Base-by-base conservation (phyloP, 1,284 basidiomycete genomes). In the Ustilago tritici region DNA sequence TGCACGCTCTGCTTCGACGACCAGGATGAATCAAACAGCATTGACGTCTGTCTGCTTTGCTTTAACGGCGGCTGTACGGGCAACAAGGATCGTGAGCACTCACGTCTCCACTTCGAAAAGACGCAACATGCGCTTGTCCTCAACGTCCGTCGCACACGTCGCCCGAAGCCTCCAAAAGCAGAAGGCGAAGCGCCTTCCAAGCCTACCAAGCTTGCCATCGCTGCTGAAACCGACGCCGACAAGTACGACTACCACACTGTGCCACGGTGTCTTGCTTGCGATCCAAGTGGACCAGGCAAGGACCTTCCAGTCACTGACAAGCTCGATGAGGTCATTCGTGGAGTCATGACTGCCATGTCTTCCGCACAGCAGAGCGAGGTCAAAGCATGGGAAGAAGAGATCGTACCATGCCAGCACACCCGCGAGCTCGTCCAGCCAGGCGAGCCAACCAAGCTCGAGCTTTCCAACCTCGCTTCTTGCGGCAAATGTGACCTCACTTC, bases 331-430 rank as follows among this genome's bases (percentile, higher is more conserved):
- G 88, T 95, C 11, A 88, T 91, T 4, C 88, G 91, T n/a, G 91
- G 90, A 0, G 89, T 97, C 64, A 92, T 97, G 90, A 88, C 89
- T 2, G 92, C 94, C 0, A 88, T 95, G 79, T 94, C 94, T 0
- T 96, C 95, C 0, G 92, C 94, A 0, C 93, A 95, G 61, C 93
- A 95, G 83, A 93, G 92, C 1, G 95, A 98, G 84, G 93, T 99
- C 65, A 93, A 98, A 87, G 93, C 95, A 2, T 99, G 97, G 96
- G 94, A 97, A 84, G 95, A 98, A 87, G 96, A 98, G 84, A 92
- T 98, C 36, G 84, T 89, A 0, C 87, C 93, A 3, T 99, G 96
- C 88, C 91, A 94, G 83, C 96, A 99, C 83, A 93, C 94, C 0
- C 88, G 93, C 10, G 91, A 90, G 14, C 89, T 99, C 0, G 88